Evolutionary conservation across 2,329 filamentous ascomycete species (phyloP), one percentile per base, ranked within the genome.

Genomic region (Piedraia hortae): DNA sequence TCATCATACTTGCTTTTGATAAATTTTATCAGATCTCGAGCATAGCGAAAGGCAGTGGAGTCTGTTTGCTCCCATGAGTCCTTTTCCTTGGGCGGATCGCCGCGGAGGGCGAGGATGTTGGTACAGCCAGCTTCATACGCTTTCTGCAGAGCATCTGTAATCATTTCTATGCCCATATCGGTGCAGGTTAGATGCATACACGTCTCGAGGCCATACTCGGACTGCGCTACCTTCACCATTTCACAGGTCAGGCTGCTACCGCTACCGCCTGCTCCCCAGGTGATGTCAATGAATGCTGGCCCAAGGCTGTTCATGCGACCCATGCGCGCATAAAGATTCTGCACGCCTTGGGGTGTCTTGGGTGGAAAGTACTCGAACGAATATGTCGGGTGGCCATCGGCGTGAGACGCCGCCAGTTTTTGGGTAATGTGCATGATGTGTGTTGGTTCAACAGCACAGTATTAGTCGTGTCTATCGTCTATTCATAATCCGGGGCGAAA

Each of bases 321-420:
- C 74, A 97, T 93, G 36, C 85, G 75, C 38, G 97, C 85, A 57
- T 97, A 97, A 26, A 97, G 67, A 47, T 97, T 97, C 53, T 97
- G 85, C 7, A 97, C 82, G 58, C 85, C 85, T 51, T 85, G 75
- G 6, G 75, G 72, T 5, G 85, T 97, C 55, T 97, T 97, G 17
- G 85, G 85, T 22, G 85, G 85, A 51, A 97, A 97, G 58, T 90
- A 97, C 48, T 97, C 85, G 54, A 97, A 97, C 28, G 85, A 97
- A 57, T 91, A 91, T 42, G 78, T 85, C 26, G 80, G 71, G 39
- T 71, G 62, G 43, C 67, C 65, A 39, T 68, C 64, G 51, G 62
- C 60, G 49, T 78, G 65, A 47, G 80, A 68, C 37, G 82, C 71
- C 35, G 62, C 56, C 39, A 97, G 60, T 58, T 91, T 91, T 38